Evolutionary conservation across 2,329 filamentous ascomycete species (phyloP), one percentile per base, ranked within the genome.

Genomic region (Dothideomycetidae sp.): DNA sequence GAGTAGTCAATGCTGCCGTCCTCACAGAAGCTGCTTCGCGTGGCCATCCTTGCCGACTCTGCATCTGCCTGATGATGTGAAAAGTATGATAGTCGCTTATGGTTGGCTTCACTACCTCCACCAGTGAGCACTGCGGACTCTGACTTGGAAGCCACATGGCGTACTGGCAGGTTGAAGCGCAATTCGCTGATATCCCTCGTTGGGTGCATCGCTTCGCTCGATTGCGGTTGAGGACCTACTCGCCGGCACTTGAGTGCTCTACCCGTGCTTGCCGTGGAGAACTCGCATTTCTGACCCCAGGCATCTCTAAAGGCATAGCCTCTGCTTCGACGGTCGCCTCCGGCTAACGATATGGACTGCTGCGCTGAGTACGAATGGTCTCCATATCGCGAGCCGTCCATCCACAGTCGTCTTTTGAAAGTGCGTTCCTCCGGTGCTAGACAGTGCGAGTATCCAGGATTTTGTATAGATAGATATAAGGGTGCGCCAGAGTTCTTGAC

Each of bases 271-370:
- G 81, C 79, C 0, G 85, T 90, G 11, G 73, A 67, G 57, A 96
- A 96, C 43, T 86, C 81, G 59, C 88, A 96, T 29, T 71, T 71
- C 11, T 83, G 81, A 43, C 83, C 76, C 88, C 88, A 96, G 0
- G 85, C 86, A 29, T 81, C 90, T 13, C 66, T 62, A 53, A 94
- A 94, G 1, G 75, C 71, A 57, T 92, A 93, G 12, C 68, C 58
- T 44, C 60, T 58, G 51, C 76, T 79, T 19, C 68, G 67, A 0
- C 75, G 66, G 36, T 57, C 53, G 5, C 45, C 33, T n/a, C 44
- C 32, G 4, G 43, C 36, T 19, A 57, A 51, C 29, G 54, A 51
- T 41, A 43, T 13, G n/a, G 36, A 39, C 26, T 39, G 35, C 14
- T 28, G 18, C 14, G 30, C 29, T n/a, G 40, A 23, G 44, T 62